Conservation (phyloP, 495 filamentous ascomycete genomes). For the Ramalina peruviana region DNA sequence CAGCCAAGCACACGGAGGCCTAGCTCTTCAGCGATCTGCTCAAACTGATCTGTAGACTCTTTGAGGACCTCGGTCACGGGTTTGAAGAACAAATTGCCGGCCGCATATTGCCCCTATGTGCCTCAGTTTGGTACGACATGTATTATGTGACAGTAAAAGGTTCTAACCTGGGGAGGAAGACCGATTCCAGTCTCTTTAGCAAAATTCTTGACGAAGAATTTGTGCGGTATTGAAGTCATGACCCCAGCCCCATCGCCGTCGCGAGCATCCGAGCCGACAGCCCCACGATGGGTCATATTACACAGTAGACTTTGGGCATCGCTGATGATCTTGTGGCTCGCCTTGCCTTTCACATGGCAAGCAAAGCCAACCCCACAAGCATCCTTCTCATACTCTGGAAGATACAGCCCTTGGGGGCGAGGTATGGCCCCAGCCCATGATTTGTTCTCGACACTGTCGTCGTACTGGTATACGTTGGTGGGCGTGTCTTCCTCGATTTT, state of each 20-base stretch:
- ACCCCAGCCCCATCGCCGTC: conserved; percentile 97
- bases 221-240: conserved; percentile 98
- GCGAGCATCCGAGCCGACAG: conserved; percentile 92
- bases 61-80: conserved; percentile 77
- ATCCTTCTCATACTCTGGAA: conserved; percentile 95
- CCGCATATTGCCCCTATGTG: conserved; percentile 76
- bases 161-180: conserved; percentile 44
- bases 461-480: conserved; percentile 65
- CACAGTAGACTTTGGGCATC: conserved; percentile 96
- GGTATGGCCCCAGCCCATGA: conserved; percentile 95
- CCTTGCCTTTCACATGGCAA: conserved; percentile 93
- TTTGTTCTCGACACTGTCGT: conserved; percentile 64
- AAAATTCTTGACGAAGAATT: conserved; percentile 98
- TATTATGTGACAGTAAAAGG: no score
- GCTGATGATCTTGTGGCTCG: conserved; percentile 97
- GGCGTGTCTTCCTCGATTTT: conserved; percentile 45
- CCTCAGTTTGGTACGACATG: no score
- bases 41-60: conserved; percentile 77
- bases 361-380: conserved; percentile 98
- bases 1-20: conserved; percentile 89
- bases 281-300: conserved; percentile 99
- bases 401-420: conserved; percentile 79
- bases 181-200: conserved; percentile 74
- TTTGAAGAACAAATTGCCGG: conserved; percentile 98
- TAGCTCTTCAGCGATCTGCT: conserved; percentile 77